Base-by-base conservation (phyloP, 2,329 filamentous ascomycete genomes). In the Exophiala viscosa region DNA sequence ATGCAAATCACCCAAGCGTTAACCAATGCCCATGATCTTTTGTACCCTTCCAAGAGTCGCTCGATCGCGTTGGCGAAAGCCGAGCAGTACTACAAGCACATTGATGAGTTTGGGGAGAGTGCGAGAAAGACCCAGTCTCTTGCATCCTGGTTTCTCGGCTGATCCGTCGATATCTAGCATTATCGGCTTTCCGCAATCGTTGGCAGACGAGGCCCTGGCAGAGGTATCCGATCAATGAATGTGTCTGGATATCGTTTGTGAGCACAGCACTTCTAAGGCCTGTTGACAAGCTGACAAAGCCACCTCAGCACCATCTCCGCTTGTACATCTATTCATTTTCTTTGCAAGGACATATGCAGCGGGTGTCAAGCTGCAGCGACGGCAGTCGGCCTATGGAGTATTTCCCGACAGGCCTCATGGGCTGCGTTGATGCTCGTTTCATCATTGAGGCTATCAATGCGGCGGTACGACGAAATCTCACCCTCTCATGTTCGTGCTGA, bases 231-330 rank as follows among this genome's bases (percentile, higher is more conserved):
- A 44, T 53, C 38, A 53, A 53, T 48, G 50, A 53, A 45, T 53
- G 50, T 31, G 50, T 53, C 14, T 53, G 50, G 50, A 53, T 53
- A 48, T 53, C 50, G 18, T 53, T 53, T 44, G 49, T 52, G 44
- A 52, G 49, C 20, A 20, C 31, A 5, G 17, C 5, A 13, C 14
- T 18, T 35, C 33, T 28, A 20, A 7, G 31, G 3, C 35, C 15
- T n/a, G 34, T 14, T 11, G 6, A 15, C 15, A 38, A n/a, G 28
- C 43, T 45, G 31, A 45, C 43, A 45, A 35, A 18, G 18, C 43
- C 28, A 47, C 31, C 23, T 14, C 15, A 52, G 49, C 50, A 53
- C 15, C 50, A 53, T 38, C 20, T 53, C 4, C 50, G 50, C 9
- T 40, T 53, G n/a, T 53, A 53, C 23, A 53, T 53, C 31, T 53